Evolutionary conservation across 139 green algal species (phyloP).

Genomic region (Yamagishiella unicocca): DNA sequence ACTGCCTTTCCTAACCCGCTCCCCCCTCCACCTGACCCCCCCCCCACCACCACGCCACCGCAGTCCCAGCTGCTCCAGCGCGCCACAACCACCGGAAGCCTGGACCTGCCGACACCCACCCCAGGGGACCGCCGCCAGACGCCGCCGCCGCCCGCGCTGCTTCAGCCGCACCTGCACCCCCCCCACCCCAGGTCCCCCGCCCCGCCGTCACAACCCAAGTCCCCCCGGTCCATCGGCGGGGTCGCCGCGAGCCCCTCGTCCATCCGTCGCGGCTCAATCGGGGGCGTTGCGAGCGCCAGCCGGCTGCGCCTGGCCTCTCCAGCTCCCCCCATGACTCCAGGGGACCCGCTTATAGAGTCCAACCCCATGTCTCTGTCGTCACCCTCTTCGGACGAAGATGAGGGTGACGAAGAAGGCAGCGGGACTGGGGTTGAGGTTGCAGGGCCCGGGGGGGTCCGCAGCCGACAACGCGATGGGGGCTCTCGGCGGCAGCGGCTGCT

Average conservation of each 20-base stretch:
- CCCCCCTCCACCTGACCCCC: neutral
- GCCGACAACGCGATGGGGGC: too few species aligned
- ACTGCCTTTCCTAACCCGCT: neutral
- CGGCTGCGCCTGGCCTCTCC: neutral
- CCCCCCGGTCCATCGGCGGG: neutral
- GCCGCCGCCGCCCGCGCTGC: neutral
- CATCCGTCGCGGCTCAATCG: neutral
- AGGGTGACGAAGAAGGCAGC: neutral
- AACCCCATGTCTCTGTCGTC: neutral
- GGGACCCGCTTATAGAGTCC: neutral
- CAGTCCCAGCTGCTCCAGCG: constrained; percentile 16
- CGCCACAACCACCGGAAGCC: neutral
- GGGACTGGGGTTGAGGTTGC: neutral
- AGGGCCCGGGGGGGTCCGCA: neutral
- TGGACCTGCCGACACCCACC: neutral
- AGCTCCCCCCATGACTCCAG: neutral
- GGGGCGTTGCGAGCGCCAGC: neutral
- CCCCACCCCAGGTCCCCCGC: too few species aligned
- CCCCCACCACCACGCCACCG: neutral
- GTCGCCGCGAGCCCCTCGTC: neutral
- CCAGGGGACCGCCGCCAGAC: neutral
- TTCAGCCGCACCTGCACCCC: neutral
- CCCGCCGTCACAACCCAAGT: too few species aligned
- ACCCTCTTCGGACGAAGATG: neutral
- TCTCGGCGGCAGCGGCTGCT: neutral